phyloP scores from a whole-genome alignment of 768 basidiomycete genomes.

The Daedaleopsis nitida region DNA sequence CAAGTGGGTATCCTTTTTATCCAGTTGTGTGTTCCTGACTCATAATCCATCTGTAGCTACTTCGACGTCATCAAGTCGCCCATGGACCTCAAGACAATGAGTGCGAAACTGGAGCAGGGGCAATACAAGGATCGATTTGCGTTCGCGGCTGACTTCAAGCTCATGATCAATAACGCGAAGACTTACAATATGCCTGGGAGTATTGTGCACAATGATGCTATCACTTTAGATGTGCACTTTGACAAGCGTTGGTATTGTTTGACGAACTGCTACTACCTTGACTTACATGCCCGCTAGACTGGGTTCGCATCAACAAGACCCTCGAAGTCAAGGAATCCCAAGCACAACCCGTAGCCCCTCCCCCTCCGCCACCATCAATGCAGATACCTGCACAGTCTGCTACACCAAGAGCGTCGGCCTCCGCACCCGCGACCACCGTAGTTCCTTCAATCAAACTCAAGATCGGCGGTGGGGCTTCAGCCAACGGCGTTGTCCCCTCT shows the following conservation, averaged over 20 bases:
- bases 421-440: conserved; percentile 41
- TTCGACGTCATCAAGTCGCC: conserved; percentile 89
- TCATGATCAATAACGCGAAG: conserved; percentile 88
- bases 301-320: conserved; percentile 86
- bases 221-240: conserved; percentile 77
- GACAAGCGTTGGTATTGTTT: conserved; percentile 69
- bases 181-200: conserved; percentile 76
- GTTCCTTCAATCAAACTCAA: conserved; percentile 68
- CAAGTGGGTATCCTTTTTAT: conserved; percentile 49
- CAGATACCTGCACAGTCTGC: conserved; percentile 15
- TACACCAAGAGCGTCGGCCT: conserved; percentile 22
- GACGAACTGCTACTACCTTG: background rate
- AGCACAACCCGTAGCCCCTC: conserved; percentile 13
- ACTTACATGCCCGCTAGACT: conserved; percentile 52
- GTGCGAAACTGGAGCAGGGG: conserved; percentile 82
- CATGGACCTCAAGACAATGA: conserved; percentile 92
- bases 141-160: conserved; percentile 83
- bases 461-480: conserved; percentile 37
- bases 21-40: background rate
- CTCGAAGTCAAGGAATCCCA: conserved; percentile 55
- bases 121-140: conserved; percentile 82
- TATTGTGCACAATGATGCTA: conserved; percentile 74
- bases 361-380: conserved; percentile 17
- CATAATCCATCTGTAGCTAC: conserved; percentile 56
- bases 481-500: conserved; percentile 15